Percentiles rank a stretch among this genome's conserved stretches.
phyloP scores from a whole-genome alignment of 164 flowering plant genomes.

The Macadamia tetraphylla region DNA sequence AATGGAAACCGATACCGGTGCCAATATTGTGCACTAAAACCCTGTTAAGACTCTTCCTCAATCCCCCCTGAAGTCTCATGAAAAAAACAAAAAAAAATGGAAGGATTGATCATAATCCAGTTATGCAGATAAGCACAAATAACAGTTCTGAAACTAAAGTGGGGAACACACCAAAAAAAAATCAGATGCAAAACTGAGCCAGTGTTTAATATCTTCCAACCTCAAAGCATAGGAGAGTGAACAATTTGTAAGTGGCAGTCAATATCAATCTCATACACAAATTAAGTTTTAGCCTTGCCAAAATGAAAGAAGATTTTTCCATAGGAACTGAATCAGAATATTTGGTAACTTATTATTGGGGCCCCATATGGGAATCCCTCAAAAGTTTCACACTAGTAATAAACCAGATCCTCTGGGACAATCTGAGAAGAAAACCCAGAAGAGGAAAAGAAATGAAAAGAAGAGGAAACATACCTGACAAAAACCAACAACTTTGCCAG shows the following conservation, averaged over 20 bases:
- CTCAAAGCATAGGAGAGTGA: not conserved
- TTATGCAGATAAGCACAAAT: too few species aligned
- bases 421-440: conserved; percentile 30
- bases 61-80: too few species aligned
- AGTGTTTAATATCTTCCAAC: too few species aligned
- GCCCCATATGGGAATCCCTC: conserved; percentile 30
- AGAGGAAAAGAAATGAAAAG: conserved; percentile 9
- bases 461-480: conserved; percentile 23
- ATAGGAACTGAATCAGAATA: conserved; percentile 23
- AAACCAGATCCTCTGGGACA: conserved; percentile 37
- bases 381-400: conserved; percentile 44
- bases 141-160: too few species aligned
- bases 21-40: too few species aligned
- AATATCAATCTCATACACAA: not conserved
- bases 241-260: not conserved
- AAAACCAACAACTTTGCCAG: conserved; percentile 26
- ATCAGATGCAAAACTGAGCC: too few species aligned
- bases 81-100: too few species aligned
- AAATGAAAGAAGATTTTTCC: conserved; percentile 2
- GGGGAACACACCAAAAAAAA: too few species aligned
- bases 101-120: too few species aligned
- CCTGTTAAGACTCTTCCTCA: too few species aligned
- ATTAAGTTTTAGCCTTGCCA: not conserved
- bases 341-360: conserved; percentile 31
- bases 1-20: too few species aligned